Percentiles rank a stretch among this genome's conserved stretches.
phyloP scores from a whole-genome alignment of 768 basidiomycete species.

The Naganishia onofrii region DNA sequence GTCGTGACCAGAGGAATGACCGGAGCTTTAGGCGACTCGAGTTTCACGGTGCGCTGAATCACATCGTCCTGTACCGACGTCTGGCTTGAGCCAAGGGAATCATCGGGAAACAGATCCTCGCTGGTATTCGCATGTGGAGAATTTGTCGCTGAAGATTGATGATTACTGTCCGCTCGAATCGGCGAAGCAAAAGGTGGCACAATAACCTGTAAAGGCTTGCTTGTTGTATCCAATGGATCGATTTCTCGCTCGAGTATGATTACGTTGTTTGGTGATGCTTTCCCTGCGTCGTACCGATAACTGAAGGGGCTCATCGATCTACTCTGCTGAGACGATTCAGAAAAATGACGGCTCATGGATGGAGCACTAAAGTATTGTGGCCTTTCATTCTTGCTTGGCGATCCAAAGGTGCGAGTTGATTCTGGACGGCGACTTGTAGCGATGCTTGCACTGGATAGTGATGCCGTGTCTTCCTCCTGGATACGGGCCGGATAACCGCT shows the following conservation, averaged over 20 bases:
- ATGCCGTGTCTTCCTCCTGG: not conserved
- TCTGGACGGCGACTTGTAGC: not conserved
- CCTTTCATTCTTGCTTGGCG: not conserved
- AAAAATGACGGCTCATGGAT: not conserved
- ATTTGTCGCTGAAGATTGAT: not conserved
- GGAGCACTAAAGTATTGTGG: not conserved
- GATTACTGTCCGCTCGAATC: not conserved
- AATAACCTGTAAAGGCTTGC: not conserved
- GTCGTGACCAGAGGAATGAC: not conserved
- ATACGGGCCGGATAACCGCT: not conserved
- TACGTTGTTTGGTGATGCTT: not conserved
- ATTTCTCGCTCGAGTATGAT: conserved; percentile 11
- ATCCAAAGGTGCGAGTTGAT: conserved; percentile 5
- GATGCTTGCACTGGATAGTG: conserved; percentile 1
- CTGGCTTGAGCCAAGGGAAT: not conserved
- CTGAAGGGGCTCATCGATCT: not conserved
- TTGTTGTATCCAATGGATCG: conserved; percentile 4
- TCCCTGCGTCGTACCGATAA: not conserved
- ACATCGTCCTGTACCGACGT: not conserved
- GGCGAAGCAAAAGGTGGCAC: not conserved
- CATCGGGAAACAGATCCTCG: not conserved
- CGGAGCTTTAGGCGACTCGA: not conserved
- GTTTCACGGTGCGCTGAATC: not conserved
- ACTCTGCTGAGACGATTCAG: not conserved
- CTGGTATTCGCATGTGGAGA: not conserved